Evolutionary conservation across 2,329 filamentous ascomycete species (phyloP), one percentile per base, ranked within the genome.

Genomic region (Ustilaginoidea virens): DNA sequence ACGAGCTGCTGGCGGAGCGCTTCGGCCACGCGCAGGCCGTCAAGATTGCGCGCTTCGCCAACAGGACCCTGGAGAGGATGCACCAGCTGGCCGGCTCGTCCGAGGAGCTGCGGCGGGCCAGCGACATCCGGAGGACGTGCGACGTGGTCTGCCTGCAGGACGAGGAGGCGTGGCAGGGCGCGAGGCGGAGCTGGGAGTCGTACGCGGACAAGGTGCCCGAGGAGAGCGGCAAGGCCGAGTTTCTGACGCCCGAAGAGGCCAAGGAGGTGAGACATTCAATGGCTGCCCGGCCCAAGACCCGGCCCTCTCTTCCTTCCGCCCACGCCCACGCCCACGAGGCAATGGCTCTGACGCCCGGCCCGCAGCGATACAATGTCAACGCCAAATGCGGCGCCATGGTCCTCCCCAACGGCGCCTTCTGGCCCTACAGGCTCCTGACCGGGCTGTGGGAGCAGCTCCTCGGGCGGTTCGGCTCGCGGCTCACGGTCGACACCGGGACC

Each of bases 341-440:
- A n/a, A n/a, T n/a, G n/a, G n/a, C n/a, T n/a, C n/a, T n/a, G n/a
- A n/a, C n/a, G n/a, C n/a, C 16, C n/a, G 7, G 12, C 22, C 4
- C 26, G 27, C 13, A 32, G 37, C 40, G 31, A 20, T 44, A 41
- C 35, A 40, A 41, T 14, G 35, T 46, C 18, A 44, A 42, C 11
- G 33, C 32, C 16, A 29, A 35, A 3, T 29, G 22, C 2, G 58
- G 59, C 1, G 58, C 53, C 7, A 26, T 33, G 16, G 16, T 33
- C 4, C 30, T 27, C 18, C 23, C 17, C 14, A 33, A 59, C 4
- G 63, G 60, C 4, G 58, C 58, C 6, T 45, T 66, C 5, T 65
- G 57, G 53, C 58, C 63, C 1, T 66, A 64, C 30, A 44, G 58
- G 9, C 48, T 68, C 3, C 49, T 66, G 1, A 56, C 55, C 7